Percentiles rank a stretch among this genome's conserved stretches.
Evolutionary conservation across 805 yeast genomes (phyloP).

Genomic region (Danielozyma ontarioensis): DNA sequence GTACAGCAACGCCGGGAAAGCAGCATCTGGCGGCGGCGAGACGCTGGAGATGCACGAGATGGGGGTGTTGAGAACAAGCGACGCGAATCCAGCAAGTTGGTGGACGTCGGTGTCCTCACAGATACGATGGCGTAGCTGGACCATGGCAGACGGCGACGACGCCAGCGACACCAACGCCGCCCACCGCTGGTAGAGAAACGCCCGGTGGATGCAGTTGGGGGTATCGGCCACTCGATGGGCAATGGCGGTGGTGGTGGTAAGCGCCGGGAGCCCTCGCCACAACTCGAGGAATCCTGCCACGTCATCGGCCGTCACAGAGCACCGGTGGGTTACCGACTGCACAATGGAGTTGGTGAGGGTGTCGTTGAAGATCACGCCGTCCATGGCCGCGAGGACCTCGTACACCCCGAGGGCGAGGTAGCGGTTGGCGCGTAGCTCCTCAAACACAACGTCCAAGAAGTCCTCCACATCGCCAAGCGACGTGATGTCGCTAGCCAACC

Average conservation of each 20-base stretch:
- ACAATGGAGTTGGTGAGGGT: conserved; percentile 12
- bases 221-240: too few relatives aligned
- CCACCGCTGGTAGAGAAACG: neutral
- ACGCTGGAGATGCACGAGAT: too few relatives aligned
- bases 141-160: too few relatives aligned
- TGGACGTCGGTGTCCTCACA: neutral
- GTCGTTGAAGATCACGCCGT: conserved; percentile 4
- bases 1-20: too few relatives aligned
- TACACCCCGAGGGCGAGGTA: conserved; percentile 21
- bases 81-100: neutral
- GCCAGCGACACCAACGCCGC: neutral
- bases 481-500: conserved; percentile 17
- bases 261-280: neutral
- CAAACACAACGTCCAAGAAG: conserved; percentile 22
- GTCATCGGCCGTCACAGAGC: conserved; percentile 3
- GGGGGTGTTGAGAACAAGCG: neutral
- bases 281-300: conserved; percentile 3
- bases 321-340: conserved; percentile 14
- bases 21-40: too few relatives aligned
- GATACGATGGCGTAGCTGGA: too few relatives aligned
- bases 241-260: neutral
- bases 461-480: conserved; percentile 35
- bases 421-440: conserved; percentile 11
- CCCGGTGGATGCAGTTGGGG: neutral
- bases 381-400: conserved; percentile 19